phyloP scores from a whole-genome alignment of 139 green algal species.

The Chlorella sp. region DNA sequence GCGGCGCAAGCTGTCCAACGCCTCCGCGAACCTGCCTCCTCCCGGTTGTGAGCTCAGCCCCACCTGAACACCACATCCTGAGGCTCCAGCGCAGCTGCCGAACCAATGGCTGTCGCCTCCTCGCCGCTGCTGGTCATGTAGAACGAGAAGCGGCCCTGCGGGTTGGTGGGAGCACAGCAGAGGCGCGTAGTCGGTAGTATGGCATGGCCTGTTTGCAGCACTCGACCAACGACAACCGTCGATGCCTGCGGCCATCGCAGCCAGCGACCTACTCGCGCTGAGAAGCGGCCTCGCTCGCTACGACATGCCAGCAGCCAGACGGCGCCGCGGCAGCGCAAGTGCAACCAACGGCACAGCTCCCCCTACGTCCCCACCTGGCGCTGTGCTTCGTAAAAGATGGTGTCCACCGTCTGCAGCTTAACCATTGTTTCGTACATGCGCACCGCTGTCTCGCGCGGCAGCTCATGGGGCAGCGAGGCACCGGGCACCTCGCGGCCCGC shows the following conservation, averaged over 20 bases:
- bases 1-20: no score
- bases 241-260: no score
- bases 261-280: no score
- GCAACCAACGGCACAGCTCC: neutral
- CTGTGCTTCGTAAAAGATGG: constrained; percentile 95
- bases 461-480: constrained; percentile 53
- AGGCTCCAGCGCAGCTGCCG: constrained; percentile 78
- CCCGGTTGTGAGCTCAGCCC: neutral
- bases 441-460: constrained; percentile 52
- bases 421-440: constrained; percentile 77
- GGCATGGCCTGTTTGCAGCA: no score
- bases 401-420: constrained; percentile 82
- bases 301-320: no score
- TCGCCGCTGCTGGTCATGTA: constrained; percentile 95
- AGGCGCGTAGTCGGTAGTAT: no score
- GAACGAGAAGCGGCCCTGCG: constrained; percentile 90
- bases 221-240: no score
- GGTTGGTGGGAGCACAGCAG: no score
- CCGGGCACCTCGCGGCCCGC: constrained; percentile 52
- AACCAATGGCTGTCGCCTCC: constrained; percentile 87
- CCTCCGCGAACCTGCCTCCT: no score
- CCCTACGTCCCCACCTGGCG: constrained; percentile 71
- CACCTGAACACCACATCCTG: constrained; percentile 82
- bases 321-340: no score
- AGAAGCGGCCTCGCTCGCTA: no score